phyloP scores from a whole-genome alignment of 2,329 filamentous ascomycete genomes.

The Ophiostoma himal-ulmi region DNA sequence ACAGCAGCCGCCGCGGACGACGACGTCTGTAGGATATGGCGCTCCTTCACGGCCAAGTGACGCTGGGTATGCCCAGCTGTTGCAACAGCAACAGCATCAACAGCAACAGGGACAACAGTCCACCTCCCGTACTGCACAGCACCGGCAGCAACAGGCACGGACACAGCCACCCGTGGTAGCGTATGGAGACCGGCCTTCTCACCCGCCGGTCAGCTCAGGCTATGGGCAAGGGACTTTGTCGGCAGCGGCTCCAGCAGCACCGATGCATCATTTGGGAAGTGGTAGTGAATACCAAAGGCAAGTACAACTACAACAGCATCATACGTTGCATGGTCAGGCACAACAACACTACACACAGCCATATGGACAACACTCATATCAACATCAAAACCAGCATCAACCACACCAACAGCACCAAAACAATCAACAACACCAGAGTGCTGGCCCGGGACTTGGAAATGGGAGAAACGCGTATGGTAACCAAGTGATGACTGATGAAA shows the following conservation, averaged over 20 bases:
- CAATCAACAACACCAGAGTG: conserved; percentile 35
- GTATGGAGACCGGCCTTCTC: neutral
- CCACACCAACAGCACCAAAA: conserved; percentile 30
- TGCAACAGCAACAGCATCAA: neutral
- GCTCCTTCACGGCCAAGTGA: neutral
- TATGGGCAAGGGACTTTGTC: conserved; percentile 6
- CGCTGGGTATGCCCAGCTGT: neutral
- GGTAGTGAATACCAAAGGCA: conserved; percentile 18
- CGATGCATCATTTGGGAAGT: neutral
- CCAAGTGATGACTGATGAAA: conserved; percentile 13
- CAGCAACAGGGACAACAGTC: neutral
- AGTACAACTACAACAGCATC: conserved; percentile 28
- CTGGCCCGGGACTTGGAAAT: neutral
- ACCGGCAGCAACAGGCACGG: conserved; percentile 3
- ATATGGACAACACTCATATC: conserved; percentile 37
- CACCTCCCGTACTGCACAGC: neutral
- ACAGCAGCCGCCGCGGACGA: neutral
- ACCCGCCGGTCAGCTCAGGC: neutral
- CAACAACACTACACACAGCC: neutral
- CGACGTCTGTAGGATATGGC: neutral
- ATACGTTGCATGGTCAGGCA: neutral
- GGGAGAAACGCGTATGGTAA: conserved; percentile 3
- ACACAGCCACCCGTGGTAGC: conserved; percentile 13
- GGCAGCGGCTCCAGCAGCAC: conserved; percentile 9
- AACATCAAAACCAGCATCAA: conserved; percentile 32